These are phyloP conservation scores for Exserohilum rostratum DNA, from an alignment of 2,329 filamentous ascomycete species.

Conservation along the genomic window DNA sequence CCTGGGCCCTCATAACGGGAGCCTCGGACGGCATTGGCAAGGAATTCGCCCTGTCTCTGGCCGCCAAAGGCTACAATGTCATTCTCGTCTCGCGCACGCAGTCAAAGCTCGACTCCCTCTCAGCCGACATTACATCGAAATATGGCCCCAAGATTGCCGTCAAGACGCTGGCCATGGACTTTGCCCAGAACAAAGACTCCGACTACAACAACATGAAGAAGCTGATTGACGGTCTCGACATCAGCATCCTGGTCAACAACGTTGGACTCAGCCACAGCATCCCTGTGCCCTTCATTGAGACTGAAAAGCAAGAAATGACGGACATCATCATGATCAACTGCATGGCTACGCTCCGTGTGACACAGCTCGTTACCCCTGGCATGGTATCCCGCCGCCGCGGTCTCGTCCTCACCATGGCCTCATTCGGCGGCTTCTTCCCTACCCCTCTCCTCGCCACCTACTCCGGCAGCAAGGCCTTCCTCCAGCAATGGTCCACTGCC, in stretches of 20 bases:
- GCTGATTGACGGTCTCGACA: slow-evolving; percentile 73
- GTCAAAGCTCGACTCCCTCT: slow-evolving; percentile 82
- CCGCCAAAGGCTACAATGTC: slow-evolving; percentile 90
- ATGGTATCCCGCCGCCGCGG: slow-evolving; percentile 85
- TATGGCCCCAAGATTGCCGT: slow-evolving; percentile 69
- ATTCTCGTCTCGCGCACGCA: slow-evolving; percentile 94
- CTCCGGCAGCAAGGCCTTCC: slow-evolving; percentile 96
- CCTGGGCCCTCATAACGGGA: slow-evolving; percentile 93
- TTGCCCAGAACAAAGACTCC: slow-evolving; percentile 74
- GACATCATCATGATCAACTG: slow-evolving; percentile 97
- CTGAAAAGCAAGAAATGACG: slow-evolving; percentile 77
- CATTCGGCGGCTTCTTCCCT: slow-evolving; percentile 89
- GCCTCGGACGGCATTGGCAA: slow-evolving; percentile 97
- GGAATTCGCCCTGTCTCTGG: slow-evolving; percentile 90
- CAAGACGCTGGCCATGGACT: slow-evolving; percentile 90
- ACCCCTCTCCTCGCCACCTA: slow-evolving; percentile 94
- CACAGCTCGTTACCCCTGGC: slow-evolving; percentile 80
- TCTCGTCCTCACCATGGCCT: slow-evolving; percentile 95
- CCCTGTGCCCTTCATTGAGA: slow-evolving; percentile 85
- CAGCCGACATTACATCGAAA: slow-evolving; percentile 74
- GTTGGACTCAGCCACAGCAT: slow-evolving; percentile 94
- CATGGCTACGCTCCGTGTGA: slow-evolving; percentile 84
- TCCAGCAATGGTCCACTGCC: slow-evolving; percentile 93
- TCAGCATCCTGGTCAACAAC: slow-evolving; percentile 93
- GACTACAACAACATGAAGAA: slow-evolving; percentile 79